Evolutionary conservation across 441 rosid species (phyloP), one percentile per base, ranked within the genome.

Genomic region (Bruguiera hainesii): DNA sequence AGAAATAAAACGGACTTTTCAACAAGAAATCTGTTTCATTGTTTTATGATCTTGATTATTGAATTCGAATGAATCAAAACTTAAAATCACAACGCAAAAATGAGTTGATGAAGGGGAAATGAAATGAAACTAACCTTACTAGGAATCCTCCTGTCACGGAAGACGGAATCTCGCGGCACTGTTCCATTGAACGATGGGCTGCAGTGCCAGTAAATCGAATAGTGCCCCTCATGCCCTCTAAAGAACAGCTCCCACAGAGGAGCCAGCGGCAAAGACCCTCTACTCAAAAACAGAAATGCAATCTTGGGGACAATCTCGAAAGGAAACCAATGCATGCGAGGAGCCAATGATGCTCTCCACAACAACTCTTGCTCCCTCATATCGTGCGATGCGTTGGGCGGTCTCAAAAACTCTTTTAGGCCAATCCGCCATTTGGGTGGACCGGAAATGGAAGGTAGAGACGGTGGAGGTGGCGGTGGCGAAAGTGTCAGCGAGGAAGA

Each of bases 161-260:
- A 92, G 62, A 88, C 86, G 23, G 90, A 84, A 64, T 51, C 72
- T 26, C 70, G 50, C 7, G 84, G 81, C 66, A 78, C 79, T 30
- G 86, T 62, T 42, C 75, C 75, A 63, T 85, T 82, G 68, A 75
- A 87, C n/a, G 87, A 73, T 23, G 96, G 98, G 71, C 73, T 73
- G 0, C 90, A 78, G 64, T 89, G 98, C 35, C 89, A 80, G 29
- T 89, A 92, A 11, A 89, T 77, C 5, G 72, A 84, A 64, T 80
- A 92, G 13, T 82, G 30, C 33, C 85, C 89, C 70, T 83, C 73
- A 55, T 86, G 79, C 1, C 98, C 98, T 50, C 73, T 69, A 75
- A 92, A 89, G 73, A 92, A 88, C 66, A 76, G 67, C n/a, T 89
- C 93, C 98, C 98, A 89, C 56, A 89, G 49, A 35, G 89, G 93